Base-by-base conservation (phyloP, 208 protist genomes). In the Tetramitus jugosus region DNA sequence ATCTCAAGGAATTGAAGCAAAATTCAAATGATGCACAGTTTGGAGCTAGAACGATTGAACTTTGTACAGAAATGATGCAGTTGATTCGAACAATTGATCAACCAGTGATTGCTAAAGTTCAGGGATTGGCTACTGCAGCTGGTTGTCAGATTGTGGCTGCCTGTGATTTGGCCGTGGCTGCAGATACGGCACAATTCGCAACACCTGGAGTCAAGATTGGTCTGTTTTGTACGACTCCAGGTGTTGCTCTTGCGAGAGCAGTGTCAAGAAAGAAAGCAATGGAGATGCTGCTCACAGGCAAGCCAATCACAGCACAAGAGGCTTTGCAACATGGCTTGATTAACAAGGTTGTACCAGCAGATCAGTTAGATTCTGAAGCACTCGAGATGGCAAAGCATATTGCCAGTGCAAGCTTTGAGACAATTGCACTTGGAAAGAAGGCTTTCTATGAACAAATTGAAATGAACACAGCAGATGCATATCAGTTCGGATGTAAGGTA, bases 141-240 rank as follows among this genome's bases (percentile, higher is more conserved):
- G 76, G 76, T 31, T 37, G 35, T 31, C 76, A 79, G 33, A 45
- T 79, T 26, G 76, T 79, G 0, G 46, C 60, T 23, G 45, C 64
- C 40, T 79, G 76, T 69, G 76, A 79, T 69, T 35, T 79, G 0
- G 53, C 56, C 23, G 61, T 79, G 6, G 40, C 43, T 60, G 43
- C 76, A 23, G 61, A 72, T n/a, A 33, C 29, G 31, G 43, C 76
- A 56, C 23, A 31, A 46, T 79, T 79, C 35, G 76, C 76, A 65
- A 79, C 76, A 29, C 46, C 53, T 60, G 76, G 76, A n/a, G 76
- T 79, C 23, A 79, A 79, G 52, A 71, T 79, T 26, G 76, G 76
- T 14, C 33, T 79, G 13, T 79, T 79, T 33, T 79, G 76, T 13
- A 72, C 46, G 4, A 71, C 76, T 52, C 76, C 76, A 45, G 76